Conservation (phyloP, 2,329 filamentous ascomycete genomes). For the Alternaria viburni region DNA sequence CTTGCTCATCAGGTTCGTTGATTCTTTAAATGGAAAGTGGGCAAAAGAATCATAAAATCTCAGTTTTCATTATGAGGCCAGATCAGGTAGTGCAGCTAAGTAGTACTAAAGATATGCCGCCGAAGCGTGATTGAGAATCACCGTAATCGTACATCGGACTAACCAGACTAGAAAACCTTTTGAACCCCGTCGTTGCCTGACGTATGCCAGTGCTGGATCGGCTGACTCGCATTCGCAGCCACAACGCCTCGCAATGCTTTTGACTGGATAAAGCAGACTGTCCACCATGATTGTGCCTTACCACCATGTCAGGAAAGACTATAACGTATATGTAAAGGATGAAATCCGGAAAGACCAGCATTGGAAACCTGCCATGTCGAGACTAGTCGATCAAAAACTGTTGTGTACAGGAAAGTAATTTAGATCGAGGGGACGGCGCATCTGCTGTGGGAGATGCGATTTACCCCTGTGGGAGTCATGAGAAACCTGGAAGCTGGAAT, state of each 20-base stretch:
- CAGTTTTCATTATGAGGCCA: not conserved
- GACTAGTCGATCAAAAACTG: not conserved
- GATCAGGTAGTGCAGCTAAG: not conserved
- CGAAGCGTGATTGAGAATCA: not conserved
- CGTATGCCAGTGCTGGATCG: not conserved
- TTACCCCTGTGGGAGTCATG: conserved; percentile 4
- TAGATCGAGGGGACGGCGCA: not conserved
- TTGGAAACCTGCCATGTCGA: not conserved
- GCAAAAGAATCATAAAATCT: not conserved
- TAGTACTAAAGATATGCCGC: not conserved
- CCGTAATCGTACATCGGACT: not conserved
- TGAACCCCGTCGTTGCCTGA: not conserved
- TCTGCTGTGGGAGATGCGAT: not conserved
- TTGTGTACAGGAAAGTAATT: not conserved
- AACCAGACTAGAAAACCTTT: not conserved
- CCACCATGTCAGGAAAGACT: not conserved
- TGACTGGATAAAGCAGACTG: not conserved
- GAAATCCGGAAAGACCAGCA: not conserved
- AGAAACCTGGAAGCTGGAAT: conserved; percentile 53
- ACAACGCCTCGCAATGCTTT: conserved; percentile 32
- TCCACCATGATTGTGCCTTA: not conserved
- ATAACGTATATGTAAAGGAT: conserved; percentile 6
- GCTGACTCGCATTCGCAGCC: not conserved
- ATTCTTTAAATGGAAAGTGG: not conserved
- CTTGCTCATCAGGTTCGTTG: not conserved